Evolutionary conservation across 768 basidiomycete genomes (phyloP).

Genomic region (Amanita subjunquillea): DNA sequence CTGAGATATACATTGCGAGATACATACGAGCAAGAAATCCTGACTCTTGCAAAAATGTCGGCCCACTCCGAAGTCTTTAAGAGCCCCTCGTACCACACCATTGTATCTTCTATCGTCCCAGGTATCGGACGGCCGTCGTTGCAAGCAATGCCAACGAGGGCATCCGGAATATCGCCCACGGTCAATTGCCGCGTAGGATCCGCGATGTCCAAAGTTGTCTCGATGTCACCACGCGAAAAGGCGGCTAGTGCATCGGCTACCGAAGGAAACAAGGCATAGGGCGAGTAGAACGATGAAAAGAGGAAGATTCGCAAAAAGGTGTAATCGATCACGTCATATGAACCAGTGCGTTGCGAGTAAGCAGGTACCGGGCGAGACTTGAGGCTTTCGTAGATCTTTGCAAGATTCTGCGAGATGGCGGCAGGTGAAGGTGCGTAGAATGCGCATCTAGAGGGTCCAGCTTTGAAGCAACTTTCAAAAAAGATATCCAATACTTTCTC

Average conservation of each 20-base stretch:
- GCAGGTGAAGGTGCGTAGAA: slow-evolving; percentile 27
- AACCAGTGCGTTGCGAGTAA: slow-evolving; percentile 8
- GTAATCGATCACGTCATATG: slow-evolving; percentile 29
- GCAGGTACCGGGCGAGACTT: slow-evolving; percentile 22
- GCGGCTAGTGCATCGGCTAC: slow-evolving; percentile 26
- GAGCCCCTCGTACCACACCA: slow-evolving; percentile 8
- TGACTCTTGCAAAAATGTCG: slow-evolving; percentile 9
- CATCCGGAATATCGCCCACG: slow-evolving; percentile 1
- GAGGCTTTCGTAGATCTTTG: slow-evolving; percentile 15
- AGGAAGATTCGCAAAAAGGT: slow-evolving; percentile 16
- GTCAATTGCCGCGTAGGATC: slow-evolving; percentile 13
- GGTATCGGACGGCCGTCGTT: slow-evolving; percentile 13
- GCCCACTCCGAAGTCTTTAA: slow-evolving; percentile 12
- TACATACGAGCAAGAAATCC: slow-evolving; percentile 13
- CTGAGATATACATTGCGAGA: background rate
- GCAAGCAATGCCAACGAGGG: slow-evolving; percentile 10
- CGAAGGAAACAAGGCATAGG: slow-evolving; percentile 20
- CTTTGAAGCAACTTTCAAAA: slow-evolving; percentile 23
- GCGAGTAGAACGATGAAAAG: slow-evolving; percentile 17
- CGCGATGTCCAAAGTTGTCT: slow-evolving; percentile 14
- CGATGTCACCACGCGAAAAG: slow-evolving; percentile 21
- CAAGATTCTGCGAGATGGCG: slow-evolving; percentile 23
- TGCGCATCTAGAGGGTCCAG: slow-evolving; percentile 24
- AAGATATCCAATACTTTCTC: slow-evolving; percentile 27
- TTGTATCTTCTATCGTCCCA: slow-evolving; percentile 9